These are phyloP conservation scores for Panus rudis DNA, from an alignment of 768 basidiomycete species.

Conservation along the genomic window DNA sequence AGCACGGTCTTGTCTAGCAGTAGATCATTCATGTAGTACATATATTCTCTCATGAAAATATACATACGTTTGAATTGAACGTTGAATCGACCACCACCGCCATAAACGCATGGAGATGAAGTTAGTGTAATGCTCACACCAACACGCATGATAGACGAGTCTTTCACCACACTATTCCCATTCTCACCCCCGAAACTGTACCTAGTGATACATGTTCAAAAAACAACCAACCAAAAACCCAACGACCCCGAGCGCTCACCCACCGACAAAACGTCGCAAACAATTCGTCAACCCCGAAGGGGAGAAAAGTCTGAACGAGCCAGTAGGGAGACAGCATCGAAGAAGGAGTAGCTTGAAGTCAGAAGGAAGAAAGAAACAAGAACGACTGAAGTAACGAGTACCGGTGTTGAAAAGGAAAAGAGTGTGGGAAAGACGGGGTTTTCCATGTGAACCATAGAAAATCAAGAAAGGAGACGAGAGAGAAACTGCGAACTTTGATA, in stretches of 20 bases:
- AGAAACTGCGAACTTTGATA: conserved; percentile 4
- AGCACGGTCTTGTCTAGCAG: no score
- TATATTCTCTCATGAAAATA: no score
- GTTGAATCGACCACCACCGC: no score
- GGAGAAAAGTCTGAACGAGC: conserved; percentile 31
- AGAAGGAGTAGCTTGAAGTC: conserved; percentile 6
- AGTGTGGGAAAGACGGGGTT: conserved; percentile 16
- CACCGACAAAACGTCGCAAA: conserved; percentile 19
- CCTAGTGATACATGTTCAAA: no score
- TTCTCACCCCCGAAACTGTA: no score
- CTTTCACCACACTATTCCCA: no score
- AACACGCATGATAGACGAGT: no score
- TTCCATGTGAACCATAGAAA: conserved; percentile 7
- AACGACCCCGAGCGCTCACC: conserved; percentile 42
- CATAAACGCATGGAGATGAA: no score
- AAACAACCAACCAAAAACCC: no score
- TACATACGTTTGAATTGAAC: no score
- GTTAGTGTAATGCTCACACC: no score
- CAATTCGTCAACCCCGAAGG: conserved; percentile 42
- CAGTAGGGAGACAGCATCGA: conserved; percentile 27
- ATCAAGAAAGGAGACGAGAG: conserved; percentile 9
- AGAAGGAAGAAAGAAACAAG: conserved; percentile 6
- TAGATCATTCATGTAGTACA: no score
- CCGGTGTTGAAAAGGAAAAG: conserved; percentile 4
- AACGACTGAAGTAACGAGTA: conserved; percentile 5